Evolutionary conservation across 805 yeast species (phyloP).

Genomic region (Sugiyamaella valdiviana): DNA sequence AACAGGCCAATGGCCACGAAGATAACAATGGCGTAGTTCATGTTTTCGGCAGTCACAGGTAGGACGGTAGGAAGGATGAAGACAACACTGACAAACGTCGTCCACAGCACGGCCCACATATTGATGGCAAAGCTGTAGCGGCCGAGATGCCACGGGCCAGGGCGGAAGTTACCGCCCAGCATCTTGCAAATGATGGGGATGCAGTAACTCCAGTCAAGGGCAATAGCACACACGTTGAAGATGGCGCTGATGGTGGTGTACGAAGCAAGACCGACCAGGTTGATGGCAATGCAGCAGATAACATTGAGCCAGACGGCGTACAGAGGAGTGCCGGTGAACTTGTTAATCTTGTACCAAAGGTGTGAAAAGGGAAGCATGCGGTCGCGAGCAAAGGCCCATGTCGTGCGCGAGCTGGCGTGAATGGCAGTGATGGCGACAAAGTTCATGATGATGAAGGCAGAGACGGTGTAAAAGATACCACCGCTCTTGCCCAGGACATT

Average conservation of each 20-base stretch:
- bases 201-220: conserved; percentile 68
- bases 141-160: conserved; percentile 21
- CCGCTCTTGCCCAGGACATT: conserved; percentile 36
- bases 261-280: conserved; percentile 61
- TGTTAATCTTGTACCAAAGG: conserved; percentile 61
- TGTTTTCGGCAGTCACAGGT: conserved; percentile 34
- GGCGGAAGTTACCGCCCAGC: conserved; percentile 12
- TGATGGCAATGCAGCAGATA: conserved; percentile 36
- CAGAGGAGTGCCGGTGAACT: conserved; percentile 53
- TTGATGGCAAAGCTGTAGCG: conserved; percentile 16
- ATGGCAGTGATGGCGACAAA: conserved; percentile 60
- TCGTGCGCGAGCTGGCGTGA: conserved; percentile 75
- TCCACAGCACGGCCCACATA: conserved; percentile 21
- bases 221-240: conserved; percentile 73
- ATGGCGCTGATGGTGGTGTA: conserved; percentile 76
- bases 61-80: conserved; percentile 29
- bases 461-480: conserved; percentile 31
- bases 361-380: conserved; percentile 65
- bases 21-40: conserved; percentile 66
- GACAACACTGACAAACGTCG: conserved; percentile 19
- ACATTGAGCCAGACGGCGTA: conserved; percentile 54
- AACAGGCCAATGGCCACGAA: conserved; percentile 47
- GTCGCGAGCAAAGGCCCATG: conserved; percentile 77
- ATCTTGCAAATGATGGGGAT: conserved; percentile 45
- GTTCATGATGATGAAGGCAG: conserved; percentile 69